phyloP scores from a whole-genome alignment of 306 rosid genomes.

The Acacia crassicarpa region DNA sequence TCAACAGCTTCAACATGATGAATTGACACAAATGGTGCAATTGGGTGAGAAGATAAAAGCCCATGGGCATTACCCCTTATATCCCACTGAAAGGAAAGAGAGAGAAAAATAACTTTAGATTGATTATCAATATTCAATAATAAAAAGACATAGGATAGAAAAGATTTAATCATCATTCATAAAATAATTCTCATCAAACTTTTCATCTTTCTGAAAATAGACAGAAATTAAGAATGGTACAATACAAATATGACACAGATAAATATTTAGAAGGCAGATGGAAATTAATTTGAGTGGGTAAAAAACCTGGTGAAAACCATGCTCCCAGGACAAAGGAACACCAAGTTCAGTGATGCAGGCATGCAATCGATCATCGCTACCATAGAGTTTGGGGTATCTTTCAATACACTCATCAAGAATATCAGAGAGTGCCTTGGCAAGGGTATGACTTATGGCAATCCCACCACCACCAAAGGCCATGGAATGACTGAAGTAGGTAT shows the following conservation, averaged over 20 bases:
- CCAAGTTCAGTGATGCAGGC: conserved; percentile 87
- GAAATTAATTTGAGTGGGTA: neutral
- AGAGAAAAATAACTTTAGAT: neutral
- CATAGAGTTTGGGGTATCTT: conserved; percentile 77
- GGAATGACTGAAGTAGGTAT: conserved; percentile 74
- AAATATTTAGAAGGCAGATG: neutral
- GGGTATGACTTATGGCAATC: conserved; percentile 63
- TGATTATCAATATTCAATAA: conserved; percentile 26
- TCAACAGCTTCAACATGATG: conserved; percentile 79
- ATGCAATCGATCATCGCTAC: conserved; percentile 82
- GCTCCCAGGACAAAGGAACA: conserved; percentile 64
- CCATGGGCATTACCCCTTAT: conserved; percentile 76
- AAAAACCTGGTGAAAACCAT: conserved; percentile 79
- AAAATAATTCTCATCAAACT: neutral
- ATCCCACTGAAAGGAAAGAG: conserved; percentile 59
- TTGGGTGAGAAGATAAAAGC: conserved; percentile 74
- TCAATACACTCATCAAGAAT: conserved; percentile 73
- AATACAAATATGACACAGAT: neutral
- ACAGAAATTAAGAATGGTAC: conserved; percentile 4
- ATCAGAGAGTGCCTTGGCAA: conserved; percentile 59
- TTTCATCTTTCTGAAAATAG: neutral
- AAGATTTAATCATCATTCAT: neutral
- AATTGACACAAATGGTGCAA: conserved; percentile 77
- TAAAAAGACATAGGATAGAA: conserved; percentile 19
- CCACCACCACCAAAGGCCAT: conserved; percentile 89